Evolutionary conservation across 306 rosid species (phyloP).

Genomic region (Geum urbanum): DNA sequence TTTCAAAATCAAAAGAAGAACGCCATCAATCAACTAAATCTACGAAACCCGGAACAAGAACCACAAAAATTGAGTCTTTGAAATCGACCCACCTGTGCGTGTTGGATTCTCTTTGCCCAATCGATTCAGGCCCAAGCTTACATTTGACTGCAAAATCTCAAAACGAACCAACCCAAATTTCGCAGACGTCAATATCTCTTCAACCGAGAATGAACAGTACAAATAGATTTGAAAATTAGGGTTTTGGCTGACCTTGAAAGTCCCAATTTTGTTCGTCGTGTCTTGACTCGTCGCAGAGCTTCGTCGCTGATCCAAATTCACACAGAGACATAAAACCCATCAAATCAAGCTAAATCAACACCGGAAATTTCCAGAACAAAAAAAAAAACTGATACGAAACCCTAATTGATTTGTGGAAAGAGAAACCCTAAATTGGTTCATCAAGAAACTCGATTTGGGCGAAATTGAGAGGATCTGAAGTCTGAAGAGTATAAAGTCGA

Average conservation of each 20-base stretch:
- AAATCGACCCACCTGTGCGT: slow-evolving; percentile 32
- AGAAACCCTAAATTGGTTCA: not conserved
- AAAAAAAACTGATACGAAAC: not conserved
- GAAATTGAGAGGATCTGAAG: not conserved
- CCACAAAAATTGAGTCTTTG: not conserved
- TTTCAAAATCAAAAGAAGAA: not conserved
- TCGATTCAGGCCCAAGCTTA: slow-evolving; percentile 29
- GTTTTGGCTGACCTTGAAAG: slow-evolving; percentile 23
- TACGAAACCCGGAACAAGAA: slow-evolving; percentile 12
- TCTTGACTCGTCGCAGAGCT: not conserved
- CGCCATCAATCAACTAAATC: not conserved
- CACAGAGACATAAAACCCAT: not conserved
- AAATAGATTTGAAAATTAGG: not conserved
- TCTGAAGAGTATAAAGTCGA: too few species aligned
- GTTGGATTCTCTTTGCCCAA: slow-evolving; percentile 32
- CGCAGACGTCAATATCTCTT: not conserved
- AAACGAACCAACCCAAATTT: slow-evolving; percentile 14
- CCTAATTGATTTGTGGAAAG: not conserved
- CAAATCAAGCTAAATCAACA: not conserved
- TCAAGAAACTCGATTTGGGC: not conserved
- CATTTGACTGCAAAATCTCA: slow-evolving; percentile 37
- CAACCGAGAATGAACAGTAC: not conserved
- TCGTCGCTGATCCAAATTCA: slow-evolving; percentile 8
- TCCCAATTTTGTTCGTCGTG: slow-evolving; percentile 22
- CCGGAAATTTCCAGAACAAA: not conserved